A percentile compares a stretch with the other conserved stretches of the same genome.
Evolutionary conservation across 148 eudicot genomes (phyloP).

Genomic region (Chenopodium formosanum): DNA sequence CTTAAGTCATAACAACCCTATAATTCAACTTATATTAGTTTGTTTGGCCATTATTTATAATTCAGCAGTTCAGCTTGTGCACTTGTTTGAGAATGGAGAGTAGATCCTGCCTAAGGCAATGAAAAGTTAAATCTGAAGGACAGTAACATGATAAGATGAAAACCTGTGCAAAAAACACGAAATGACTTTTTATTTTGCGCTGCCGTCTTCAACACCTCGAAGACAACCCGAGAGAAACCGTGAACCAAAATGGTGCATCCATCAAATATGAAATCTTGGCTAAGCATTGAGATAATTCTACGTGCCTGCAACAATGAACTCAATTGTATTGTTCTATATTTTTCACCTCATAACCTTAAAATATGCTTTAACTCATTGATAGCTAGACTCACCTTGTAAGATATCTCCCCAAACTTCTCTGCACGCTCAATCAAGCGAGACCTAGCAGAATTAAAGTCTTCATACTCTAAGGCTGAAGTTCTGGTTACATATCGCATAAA

Average conservation of each 20-base stretch:
- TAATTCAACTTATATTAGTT: not conserved
- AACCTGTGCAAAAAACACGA: slow-evolving; percentile 93
- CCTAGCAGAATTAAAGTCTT: slow-evolving; percentile 92
- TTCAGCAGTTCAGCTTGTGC: not conserved
- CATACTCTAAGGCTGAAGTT: slow-evolving; percentile 92
- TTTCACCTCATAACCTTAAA: not conserved
- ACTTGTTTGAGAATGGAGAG: not conserved
- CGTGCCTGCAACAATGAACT: slow-evolving; percentile 62
- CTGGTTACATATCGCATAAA: slow-evolving; percentile 95
- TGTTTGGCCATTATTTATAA: not conserved
- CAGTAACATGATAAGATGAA: not conserved
- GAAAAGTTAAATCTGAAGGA: not conserved
- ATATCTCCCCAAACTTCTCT: slow-evolving; percentile 97
- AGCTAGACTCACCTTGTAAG: slow-evolving; percentile 64
- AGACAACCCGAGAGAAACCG: slow-evolving; percentile 91
- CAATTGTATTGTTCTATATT: not conserved
- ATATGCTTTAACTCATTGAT: slow-evolving; percentile 2
- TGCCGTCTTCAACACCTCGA: slow-evolving; percentile 84
- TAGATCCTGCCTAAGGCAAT: not conserved
- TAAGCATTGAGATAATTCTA: slow-evolving; percentile 81
- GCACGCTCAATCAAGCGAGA: slow-evolving; percentile 98
- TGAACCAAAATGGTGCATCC: slow-evolving; percentile 96
- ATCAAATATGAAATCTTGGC: slow-evolving; percentile 95
- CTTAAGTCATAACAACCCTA: too few relatives aligned
- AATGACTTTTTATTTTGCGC: slow-evolving; percentile 73